These are phyloP conservation scores for Mallotus repandus DNA, from an alignment of 441 rosid species.

Conservation along the genomic window DNA sequence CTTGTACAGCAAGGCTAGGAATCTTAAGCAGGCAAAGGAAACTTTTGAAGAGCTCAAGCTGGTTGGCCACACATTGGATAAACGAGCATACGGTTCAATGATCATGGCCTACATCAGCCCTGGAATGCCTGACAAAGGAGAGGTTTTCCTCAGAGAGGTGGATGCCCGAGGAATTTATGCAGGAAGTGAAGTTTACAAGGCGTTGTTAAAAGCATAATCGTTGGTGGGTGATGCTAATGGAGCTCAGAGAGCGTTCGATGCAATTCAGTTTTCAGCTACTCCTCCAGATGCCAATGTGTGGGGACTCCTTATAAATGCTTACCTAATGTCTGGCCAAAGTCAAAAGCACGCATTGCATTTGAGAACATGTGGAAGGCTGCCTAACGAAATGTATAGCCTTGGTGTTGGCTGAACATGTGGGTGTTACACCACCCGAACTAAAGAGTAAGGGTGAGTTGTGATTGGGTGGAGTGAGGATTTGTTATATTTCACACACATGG, in stretches of 20 bases:
- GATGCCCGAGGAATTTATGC: constrained; percentile 50
- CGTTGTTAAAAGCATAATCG: constrained; percentile 72
- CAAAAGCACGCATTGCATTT: constrained; percentile 55
- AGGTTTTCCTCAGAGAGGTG: constrained; percentile 65
- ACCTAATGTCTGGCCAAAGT: constrained; percentile 54
- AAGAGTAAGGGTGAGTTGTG: too few relatives aligned
- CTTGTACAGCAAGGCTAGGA: constrained; percentile 81
- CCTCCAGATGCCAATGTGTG: constrained; percentile 71
- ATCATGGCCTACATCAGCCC: constrained; percentile 81
- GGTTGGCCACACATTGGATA: constrained; percentile 59
- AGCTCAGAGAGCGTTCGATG: constrained; percentile 78
- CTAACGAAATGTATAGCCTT: constrained; percentile 74
- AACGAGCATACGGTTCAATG: constrained; percentile 78
- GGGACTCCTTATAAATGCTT: constrained; percentile 74
- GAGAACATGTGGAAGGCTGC: constrained; percentile 80
- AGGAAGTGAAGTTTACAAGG: constrained; percentile 89
- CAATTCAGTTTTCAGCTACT: constrained; percentile 69
- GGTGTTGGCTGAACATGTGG: constrained; percentile 48
- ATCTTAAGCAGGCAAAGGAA: constrained; percentile 55
- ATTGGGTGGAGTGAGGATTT: too few relatives aligned
- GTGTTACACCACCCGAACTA: too few relatives aligned
- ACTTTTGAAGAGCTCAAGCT: constrained; percentile 68
- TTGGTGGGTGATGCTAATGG: constrained; percentile 57
- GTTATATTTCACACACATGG: too few relatives aligned
- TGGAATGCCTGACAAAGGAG: constrained; percentile 54